Base-by-base conservation (phyloP, 768 basidiomycete species). In the Rhizopogon roseolus region DNA sequence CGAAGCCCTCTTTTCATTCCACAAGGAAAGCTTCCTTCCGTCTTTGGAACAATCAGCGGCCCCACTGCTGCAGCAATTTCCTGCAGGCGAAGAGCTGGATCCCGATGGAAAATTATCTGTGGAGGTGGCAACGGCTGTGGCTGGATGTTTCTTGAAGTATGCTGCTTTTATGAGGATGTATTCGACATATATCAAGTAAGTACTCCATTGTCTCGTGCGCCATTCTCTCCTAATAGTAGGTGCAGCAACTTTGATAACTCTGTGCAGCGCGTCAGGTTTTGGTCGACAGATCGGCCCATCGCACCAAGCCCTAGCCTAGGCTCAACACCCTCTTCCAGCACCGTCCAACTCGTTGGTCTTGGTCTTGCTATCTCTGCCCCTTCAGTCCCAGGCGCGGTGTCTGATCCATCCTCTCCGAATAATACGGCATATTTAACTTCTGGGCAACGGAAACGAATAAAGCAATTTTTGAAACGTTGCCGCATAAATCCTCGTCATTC, bases 151-250 rank as follows among this genome's bases (percentile, higher is more conserved):
- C 70, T 74, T 92, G 52, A 90, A 88, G 50, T 94, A 99, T 69
- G 91, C 93, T 29, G 93, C 96, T 4, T 98, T 98, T 76, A 93
- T 99, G 91, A 91, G 79, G 74, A 98, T 98, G 89, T 99, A 99
- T 68, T 94, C 93, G 32, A 90, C 88, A 41, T 99, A 98, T 67
- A 96, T 96, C 78, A 98, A 98, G 92, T 93, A 67, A 66, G 88
- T 71, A 38, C 2, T 8, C 53, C 49, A 45, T 57, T 55, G 8
- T 54, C 38, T 46, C 36, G 46, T 48, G 41, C 51, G 39, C 36
- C 54, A 46, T 40, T 34, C 42, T 50, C 36, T 52, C 53, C 60
- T 67, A 39, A 60, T 53, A 50, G 52, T 28, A 32, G 43, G 28
- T 57, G 36, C 62, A 94, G 92, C 71, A 95, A 96, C 69, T 98